Base-by-base conservation (phyloP, 1,284 basidiomycete species). In the Tetrapyrgos nigripes region DNA sequence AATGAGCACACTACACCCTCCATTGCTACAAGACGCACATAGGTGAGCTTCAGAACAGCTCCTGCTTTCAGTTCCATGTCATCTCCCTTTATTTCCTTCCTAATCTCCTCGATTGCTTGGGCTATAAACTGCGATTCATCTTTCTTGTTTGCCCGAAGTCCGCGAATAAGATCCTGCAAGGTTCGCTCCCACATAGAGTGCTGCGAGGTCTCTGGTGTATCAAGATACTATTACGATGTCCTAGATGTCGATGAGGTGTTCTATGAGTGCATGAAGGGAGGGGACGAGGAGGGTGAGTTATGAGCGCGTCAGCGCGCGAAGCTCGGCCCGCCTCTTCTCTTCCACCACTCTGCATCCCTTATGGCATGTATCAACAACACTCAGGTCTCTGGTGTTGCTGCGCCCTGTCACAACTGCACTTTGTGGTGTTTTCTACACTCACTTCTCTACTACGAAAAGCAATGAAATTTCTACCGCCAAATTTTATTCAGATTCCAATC, bases 1-100 rank as follows among this genome's bases (percentile, higher is more conserved):
- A 40, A 33, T 29, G 26, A 59, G 63, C 57, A 64, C 53, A 17
- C 45, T 47, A 57, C 10, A 28, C 29, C 37, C 35, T 53, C 45
- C 29, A 40, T 40, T 4, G 56, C 45, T 46, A 23, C 23, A 62
- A 11, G 24, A 50, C 93, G 76, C 76, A 97, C 96, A 78, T 98
- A 99, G 69, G 94, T 95, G 63, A 98, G 88, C 77, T 99, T 99
- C 71, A 99, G 83, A 43, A 98, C 88, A 0, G 96, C 97, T 29
- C 86, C 95, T 0, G 95, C 94, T 76, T 99, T 99, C 65, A 99
- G 84, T 65, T 95, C 93, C 92, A 98, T 97, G 71, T 99, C 97
- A 69, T 94, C 95, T 68, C 86, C 88, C 76, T 88, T 92, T 68
- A 98, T 89, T 79, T 99, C 97, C 58, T 85, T 82, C 60, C 94